Base-by-base conservation (phyloP, 371 early-diverging fungal species). In the Smittium culicis region DNA sequence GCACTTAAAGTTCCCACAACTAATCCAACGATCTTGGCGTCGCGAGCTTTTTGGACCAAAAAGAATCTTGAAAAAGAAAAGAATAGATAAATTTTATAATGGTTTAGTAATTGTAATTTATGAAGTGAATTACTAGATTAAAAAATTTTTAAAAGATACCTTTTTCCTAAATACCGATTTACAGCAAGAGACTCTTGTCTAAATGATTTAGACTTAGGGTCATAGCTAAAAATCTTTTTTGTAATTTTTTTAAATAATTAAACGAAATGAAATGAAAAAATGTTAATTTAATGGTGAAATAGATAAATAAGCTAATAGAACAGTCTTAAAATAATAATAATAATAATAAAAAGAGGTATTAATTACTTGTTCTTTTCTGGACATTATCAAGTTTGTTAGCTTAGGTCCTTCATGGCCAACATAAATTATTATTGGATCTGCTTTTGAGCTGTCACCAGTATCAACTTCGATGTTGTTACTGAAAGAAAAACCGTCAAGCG, bases 1-100 rank as follows among this genome's bases (percentile, higher is more conserved):
- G 93, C 92, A 34, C 92, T 95, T 32, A 94, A 78, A 0, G 97
- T 95, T 29, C 97, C 97, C n/a, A 93, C 91, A 14, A 95, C 92
- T 34, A 97, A 91, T 30, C 96, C 97, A 72, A 97, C 83, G 11
- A 92, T 86, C 63, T 88, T 83, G 0, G 95, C 90, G 76, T 96
- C 94, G 68, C 85, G 86, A n/a, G 94, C 95, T 67, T 88, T 89
- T 74, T 94, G 92, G 25, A 96, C 86, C 73, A 89, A 77, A 64
- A 81, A 83, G 72, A 86, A 91, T 35, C 87, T 81, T 66, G 5
- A 20, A 29, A 34, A 31, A 27, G 33, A 35, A n/a, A 24, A 31
- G 62, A 32, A 45, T 11, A 45, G 45, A 20, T 11, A 45, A 45
- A 45, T 45, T 45, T 11, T 11, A 11, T 45, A 20, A 45, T 45